Evolutionary conservation across 164 flowering plant species (phyloP).

Genomic region (Kalanchoe fedtschenkoi): DNA sequence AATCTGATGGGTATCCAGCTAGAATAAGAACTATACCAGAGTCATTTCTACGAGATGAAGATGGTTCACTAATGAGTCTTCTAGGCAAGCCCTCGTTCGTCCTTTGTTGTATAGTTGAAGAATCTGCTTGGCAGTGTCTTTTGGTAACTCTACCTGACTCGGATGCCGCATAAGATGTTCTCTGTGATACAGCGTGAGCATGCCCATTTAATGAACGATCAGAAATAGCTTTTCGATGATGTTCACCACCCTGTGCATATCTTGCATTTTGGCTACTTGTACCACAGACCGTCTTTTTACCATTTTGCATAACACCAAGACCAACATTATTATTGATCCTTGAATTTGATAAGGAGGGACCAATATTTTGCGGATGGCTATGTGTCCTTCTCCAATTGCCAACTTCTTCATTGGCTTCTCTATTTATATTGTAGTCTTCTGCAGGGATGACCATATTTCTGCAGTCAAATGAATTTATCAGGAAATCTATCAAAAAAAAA

Average conservation of each 20-base stretch:
- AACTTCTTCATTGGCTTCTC: slow-evolving; percentile 18
- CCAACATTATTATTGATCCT: slow-evolving; percentile 11
- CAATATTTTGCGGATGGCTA: slow-evolving; percentile 18
- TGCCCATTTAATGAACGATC: slow-evolving; percentile 9
- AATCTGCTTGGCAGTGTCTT: slow-evolving; percentile 11
- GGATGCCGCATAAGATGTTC: slow-evolving; percentile 13
- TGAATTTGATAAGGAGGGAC: slow-evolving; percentile 14
- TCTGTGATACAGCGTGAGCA: slow-evolving; percentile 8
- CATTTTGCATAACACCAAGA: not conserved
- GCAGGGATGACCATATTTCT: not conserved
- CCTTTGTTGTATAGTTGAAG: slow-evolving; percentile 30
- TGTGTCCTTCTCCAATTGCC: slow-evolving; percentile 55
- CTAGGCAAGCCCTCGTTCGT: slow-evolving; percentile 15
- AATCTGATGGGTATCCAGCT: slow-evolving; percentile 27
- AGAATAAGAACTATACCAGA: slow-evolving; percentile 33
- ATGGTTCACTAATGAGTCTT: slow-evolving; percentile 24
- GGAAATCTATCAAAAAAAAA: not conserved
- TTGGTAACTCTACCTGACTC: slow-evolving; percentile 11
- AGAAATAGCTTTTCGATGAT: not conserved
- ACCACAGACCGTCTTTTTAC: slow-evolving; percentile 10
- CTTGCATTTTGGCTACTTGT: slow-evolving; percentile 7
- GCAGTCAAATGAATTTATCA: not conserved
- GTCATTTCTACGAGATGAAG: slow-evolving; percentile 26
- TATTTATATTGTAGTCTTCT: not conserved
- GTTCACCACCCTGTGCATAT: slow-evolving; percentile 7